Evolutionary conservation across 495 filamentous ascomycete species (phyloP).

Genomic region (Ramalina intermedia): DNA sequence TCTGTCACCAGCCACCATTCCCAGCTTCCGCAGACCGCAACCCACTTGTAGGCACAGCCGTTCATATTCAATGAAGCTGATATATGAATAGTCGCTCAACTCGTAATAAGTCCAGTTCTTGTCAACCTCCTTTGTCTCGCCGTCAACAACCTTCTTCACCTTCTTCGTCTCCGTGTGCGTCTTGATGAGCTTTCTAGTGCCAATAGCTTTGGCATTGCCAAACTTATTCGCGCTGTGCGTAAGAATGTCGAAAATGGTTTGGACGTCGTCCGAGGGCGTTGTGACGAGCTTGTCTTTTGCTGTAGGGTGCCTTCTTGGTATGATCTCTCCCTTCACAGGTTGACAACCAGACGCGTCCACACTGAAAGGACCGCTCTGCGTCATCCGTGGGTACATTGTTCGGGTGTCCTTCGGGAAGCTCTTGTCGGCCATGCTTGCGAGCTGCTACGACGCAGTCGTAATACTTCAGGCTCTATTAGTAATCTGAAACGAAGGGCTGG

Average conservation of each 20-base stretch:
- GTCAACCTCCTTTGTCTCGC: slow-evolving; percentile 73
- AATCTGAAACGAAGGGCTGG: background rate
- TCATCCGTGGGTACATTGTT: slow-evolving; percentile 22
- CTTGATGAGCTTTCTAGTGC: slow-evolving; percentile 63
- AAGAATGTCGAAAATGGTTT: slow-evolving; percentile 80
- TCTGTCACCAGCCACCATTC: slow-evolving; percentile 54
- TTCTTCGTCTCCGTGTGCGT: slow-evolving; percentile 89
- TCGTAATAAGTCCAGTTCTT: slow-evolving; percentile 97
- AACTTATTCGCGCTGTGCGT: slow-evolving; percentile 61
- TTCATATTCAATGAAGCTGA: slow-evolving; percentile 82
- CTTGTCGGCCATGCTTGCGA: slow-evolving; percentile 29
- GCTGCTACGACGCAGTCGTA: background rate
- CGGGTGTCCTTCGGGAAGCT: slow-evolving; percentile 22
- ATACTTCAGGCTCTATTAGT: background rate
- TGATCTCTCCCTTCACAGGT: slow-evolving; percentile 73
- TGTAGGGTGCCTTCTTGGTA: slow-evolving; percentile 65
- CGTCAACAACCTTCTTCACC: slow-evolving; percentile 91
- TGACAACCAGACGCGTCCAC: slow-evolving; percentile 63
- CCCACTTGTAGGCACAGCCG: slow-evolving; percentile 58
- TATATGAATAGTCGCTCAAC: slow-evolving; percentile 73
- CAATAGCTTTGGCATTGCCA: slow-evolving; percentile 80
- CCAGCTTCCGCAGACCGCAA: slow-evolving; percentile 63
- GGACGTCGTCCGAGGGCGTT: slow-evolving; percentile 53
- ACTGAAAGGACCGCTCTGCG: slow-evolving; percentile 52
- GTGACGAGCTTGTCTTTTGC: slow-evolving; percentile 55